Evolutionary conservation across 805 yeast species (phyloP).

Genomic region (Saturnispora bothae): DNA sequence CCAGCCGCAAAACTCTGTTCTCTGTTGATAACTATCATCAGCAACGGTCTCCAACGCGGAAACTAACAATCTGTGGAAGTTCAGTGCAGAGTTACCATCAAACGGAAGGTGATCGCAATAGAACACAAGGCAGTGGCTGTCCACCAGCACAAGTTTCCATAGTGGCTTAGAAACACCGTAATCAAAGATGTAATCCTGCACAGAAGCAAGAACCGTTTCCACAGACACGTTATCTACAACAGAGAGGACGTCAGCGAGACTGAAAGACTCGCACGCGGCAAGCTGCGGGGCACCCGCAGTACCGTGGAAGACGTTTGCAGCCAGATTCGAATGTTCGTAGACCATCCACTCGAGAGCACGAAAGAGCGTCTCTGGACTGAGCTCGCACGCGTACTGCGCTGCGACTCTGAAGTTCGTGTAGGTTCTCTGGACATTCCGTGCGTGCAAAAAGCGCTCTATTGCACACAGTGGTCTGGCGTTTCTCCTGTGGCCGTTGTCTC

Average conservation of each 20-base stretch:
- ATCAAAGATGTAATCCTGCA: constrained; percentile 1
- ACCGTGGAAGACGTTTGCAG: not conserved
- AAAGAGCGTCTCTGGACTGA: constrained; percentile 4
- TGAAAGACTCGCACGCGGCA: constrained; percentile 1
- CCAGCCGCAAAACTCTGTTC: not conserved
- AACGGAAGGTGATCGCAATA: constrained; percentile 25
- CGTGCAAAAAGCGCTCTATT: too few species aligned
- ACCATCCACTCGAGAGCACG: constrained; percentile 11
- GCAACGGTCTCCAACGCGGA: not conserved
- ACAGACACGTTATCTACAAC: constrained; percentile 9
- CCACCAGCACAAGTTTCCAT: constrained; percentile 13
- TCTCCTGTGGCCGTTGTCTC: not conserved
- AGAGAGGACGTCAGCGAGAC: constrained; percentile 15
- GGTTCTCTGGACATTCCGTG: not conserved
- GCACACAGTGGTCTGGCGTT: constrained; percentile 1
- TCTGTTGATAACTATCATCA: not conserved
- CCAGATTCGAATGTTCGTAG: not conserved
- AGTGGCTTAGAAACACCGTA: constrained; percentile 8
- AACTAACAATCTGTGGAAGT: constrained; percentile 23
- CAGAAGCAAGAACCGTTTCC: constrained; percentile 3
- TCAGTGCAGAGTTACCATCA: constrained; percentile 26
- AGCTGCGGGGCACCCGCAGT: not conserved
- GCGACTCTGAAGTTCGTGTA: constrained; percentile 8
- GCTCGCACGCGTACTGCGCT: constrained; percentile 1
- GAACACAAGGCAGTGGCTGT: constrained; percentile 12